phyloP scores from a whole-genome alignment of 2,329 filamentous ascomycete species.

The Aspergillus latus region DNA sequence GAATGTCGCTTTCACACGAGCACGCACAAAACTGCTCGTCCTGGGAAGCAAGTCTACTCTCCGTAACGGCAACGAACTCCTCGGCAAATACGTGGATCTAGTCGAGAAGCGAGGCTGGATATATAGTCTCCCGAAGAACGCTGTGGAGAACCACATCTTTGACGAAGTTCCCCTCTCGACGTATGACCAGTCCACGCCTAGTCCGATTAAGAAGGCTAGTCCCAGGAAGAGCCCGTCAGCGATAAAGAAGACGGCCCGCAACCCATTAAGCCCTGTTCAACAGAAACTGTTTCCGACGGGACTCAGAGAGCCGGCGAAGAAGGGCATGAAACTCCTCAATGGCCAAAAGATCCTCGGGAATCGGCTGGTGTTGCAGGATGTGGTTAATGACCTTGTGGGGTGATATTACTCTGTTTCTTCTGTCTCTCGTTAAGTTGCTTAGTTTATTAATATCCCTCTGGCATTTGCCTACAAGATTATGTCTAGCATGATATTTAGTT shows the following conservation, averaged over 20 bases:
- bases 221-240: conserved; percentile 11
- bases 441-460: conserved; percentile 2
- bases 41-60: conserved; percentile 80
- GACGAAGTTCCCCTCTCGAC: conserved; percentile 44
- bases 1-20: conserved; percentile 92
- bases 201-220: conserved; percentile 31
- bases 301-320: conserved; percentile 57
- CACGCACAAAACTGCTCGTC: conserved; percentile 87
- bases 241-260: conserved; percentile 26
- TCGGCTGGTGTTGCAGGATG: conserved; percentile 69
- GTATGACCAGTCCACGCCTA: conserved; percentile 27
- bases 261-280: conserved; percentile 34
- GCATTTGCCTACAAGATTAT: neutral
- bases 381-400: conserved; percentile 65
- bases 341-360: conserved; percentile 60
- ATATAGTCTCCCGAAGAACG: conserved; percentile 66
- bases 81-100: conserved; percentile 71
- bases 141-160: conserved; percentile 67
- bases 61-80: conserved; percentile 66
- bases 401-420: conserved; percentile 18
- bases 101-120: conserved; percentile 81
- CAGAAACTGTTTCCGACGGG: conserved; percentile 30
- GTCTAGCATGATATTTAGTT: conserved; percentile 2
- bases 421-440: no score
- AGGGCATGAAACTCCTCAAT: conserved; percentile 56